phyloP scores from a whole-genome alignment of 2,329 filamentous ascomycete genomes.

The Thermoascus crustaceus region DNA sequence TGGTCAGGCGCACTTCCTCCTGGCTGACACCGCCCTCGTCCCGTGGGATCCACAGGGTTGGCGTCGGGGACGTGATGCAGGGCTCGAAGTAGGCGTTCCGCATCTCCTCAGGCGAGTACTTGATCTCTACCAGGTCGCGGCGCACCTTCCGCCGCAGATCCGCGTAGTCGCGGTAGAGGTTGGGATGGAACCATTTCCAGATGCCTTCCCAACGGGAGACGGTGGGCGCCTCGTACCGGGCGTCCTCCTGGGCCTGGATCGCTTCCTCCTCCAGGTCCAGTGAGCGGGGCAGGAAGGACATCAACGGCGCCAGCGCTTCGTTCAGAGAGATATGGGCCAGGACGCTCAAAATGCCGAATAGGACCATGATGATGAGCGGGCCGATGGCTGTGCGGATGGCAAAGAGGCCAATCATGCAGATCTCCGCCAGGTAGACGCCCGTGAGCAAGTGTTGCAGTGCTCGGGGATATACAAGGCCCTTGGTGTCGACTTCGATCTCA shows the following conservation, averaged over 20 bases:
- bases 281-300: constrained; percentile 64
- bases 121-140: constrained; percentile 44
- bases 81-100: constrained; percentile 67
- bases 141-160: constrained; percentile 63
- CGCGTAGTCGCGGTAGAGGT: constrained; percentile 67
- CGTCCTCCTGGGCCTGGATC: constrained; percentile 30
- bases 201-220: constrained; percentile 16
- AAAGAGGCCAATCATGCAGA: constrained; percentile 81
- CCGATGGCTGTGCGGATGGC: constrained; percentile 56
- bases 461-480: constrained; percentile 78
- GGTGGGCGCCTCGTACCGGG: constrained; percentile 10
- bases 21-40: constrained; percentile 66
- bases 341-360: constrained; percentile 65
- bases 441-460: constrained; percentile 77
- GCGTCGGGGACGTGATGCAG: constrained; percentile 52
- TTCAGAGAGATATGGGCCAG: constrained; percentile 60
- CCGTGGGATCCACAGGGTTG: constrained; percentile 71
- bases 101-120: constrained; percentile 55
- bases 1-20: constrained; percentile 68
- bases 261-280: constrained; percentile 49
- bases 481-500: constrained; percentile 72
- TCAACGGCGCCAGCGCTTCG: constrained; percentile 35
- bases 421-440: constrained; percentile 73
- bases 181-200: constrained; percentile 55
- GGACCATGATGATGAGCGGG: constrained; percentile 66